Conservation (phyloP, 2,329 filamentous ascomycete species). For the Raffaelea ambrosiae region DNA sequence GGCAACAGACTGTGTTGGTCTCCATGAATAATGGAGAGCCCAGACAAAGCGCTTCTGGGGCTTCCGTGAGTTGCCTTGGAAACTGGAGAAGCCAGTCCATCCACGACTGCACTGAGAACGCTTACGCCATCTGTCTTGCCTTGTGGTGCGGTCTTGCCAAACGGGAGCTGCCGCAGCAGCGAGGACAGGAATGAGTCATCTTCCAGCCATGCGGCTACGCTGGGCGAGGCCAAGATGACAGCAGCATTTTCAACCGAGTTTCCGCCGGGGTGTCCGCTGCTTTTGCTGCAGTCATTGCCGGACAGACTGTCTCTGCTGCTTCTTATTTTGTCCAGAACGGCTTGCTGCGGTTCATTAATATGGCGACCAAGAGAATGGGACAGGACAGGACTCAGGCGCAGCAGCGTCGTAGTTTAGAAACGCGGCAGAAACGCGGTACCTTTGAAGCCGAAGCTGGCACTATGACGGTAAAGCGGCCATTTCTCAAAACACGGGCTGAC, state of each 20-base stretch:
- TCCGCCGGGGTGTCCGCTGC: conserved; percentile 4
- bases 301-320: background rate
- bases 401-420: too few relatives aligned
- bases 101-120: conserved; percentile 47
- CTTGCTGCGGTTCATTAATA: conserved; percentile 5
- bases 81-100: conserved; percentile 37
- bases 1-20: conserved; percentile 32
- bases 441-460: conserved; percentile 7
- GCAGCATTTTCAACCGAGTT: conserved; percentile 27
- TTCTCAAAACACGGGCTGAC: background rate
- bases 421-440: too few relatives aligned
- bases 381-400: too few relatives aligned
- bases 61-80: conserved; percentile 16
- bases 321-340: conserved; percentile 9
- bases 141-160: conserved; percentile 9
- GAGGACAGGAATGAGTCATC: conserved; percentile 28
- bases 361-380: too few relatives aligned
- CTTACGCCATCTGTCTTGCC: conserved; percentile 25
- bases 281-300: background rate
- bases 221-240: conserved; percentile 40
- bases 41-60: conserved; percentile 22
- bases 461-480: conserved; percentile 12
- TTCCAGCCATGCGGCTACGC: conserved; percentile 38
- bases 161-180: conserved; percentile 19
- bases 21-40: conserved; percentile 45